These are phyloP conservation scores for Wickerhamomyces bovis DNA, from an alignment of 805 yeast genomes.

Conservation along the genomic window DNA sequence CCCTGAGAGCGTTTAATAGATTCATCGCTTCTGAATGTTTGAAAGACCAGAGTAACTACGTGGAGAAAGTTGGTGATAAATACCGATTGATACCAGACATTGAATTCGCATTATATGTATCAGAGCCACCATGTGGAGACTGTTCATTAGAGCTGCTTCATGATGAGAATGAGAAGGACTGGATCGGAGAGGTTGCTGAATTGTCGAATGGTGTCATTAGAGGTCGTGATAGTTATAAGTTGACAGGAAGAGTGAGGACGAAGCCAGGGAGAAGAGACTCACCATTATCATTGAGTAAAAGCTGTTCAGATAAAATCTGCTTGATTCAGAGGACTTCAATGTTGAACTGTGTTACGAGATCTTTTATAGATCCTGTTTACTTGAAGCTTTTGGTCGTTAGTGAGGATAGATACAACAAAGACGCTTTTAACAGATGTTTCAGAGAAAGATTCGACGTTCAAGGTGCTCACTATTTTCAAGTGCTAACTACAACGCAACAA, in stretches of 20 bases:
- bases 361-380: conserved; percentile 28
- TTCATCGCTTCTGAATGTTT: conserved; percentile 14
- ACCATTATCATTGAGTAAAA: conserved; percentile 62
- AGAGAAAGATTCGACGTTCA: conserved; percentile 6
- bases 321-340: conserved; percentile 54
- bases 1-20: conserved; percentile 61
- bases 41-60: conserved; percentile 10
- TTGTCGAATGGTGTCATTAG: conserved; percentile 31
- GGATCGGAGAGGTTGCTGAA: conserved; percentile 12
- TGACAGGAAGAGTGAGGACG: conserved; percentile 69
- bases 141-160: conserved; percentile 51
- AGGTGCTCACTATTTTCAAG: not conserved
- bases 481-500: conserved; percentile 5
- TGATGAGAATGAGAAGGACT: conserved; percentile 23
- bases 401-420: conserved; percentile 18
- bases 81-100: conserved; percentile 32
- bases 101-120: conserved; percentile 52
- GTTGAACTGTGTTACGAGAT: conserved; percentile 39
- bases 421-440: conserved; percentile 16
- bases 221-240: conserved; percentile 57
- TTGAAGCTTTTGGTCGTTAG: conserved; percentile 49
- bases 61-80: not conserved
- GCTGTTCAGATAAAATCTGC: conserved; percentile 83
- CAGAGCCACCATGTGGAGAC: conserved; percentile 91
- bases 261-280: conserved; percentile 92